Percentiles rank a stretch among this genome's conserved stretches.
These are phyloP conservation scores for Trichophaea hybrida DNA, from an alignment of 2,329 filamentous ascomycete genomes.

Conservation along the genomic window DNA sequence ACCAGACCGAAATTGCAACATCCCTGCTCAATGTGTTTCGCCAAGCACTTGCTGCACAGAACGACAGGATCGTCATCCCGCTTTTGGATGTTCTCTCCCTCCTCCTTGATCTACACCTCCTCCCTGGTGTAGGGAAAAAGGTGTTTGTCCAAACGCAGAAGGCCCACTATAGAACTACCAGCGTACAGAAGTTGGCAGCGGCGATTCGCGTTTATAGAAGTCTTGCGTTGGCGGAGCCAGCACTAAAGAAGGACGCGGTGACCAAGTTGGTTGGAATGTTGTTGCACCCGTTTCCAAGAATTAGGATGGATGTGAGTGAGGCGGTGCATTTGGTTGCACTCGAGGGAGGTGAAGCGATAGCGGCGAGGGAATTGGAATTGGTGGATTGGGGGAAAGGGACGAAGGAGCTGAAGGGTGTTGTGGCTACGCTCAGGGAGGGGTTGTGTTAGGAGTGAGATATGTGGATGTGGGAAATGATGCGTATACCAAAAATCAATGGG, in stretches of 20 bases:
- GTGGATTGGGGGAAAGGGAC: constrained; percentile 42
- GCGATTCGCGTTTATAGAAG: constrained; percentile 67
- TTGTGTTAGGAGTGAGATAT: not conserved
- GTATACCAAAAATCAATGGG: too few species aligned
- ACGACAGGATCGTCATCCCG: constrained; percentile 58
- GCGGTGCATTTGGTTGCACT: constrained; percentile 36
- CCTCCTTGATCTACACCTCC: constrained; percentile 32
- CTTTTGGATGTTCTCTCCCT: constrained; percentile 65
- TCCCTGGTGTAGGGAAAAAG: not conserved
- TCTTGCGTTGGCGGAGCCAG: constrained; percentile 36
- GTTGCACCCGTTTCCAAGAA: constrained; percentile 66
- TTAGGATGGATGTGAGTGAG: constrained; percentile 47
- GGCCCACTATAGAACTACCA: constrained; percentile 68
- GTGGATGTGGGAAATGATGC: too few species aligned
- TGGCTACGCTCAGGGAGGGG: not conserved
- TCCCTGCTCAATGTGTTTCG: constrained; percentile 33
- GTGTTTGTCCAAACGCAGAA: constrained; percentile 60
- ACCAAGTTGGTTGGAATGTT: constrained; percentile 56
- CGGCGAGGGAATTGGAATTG: constrained; percentile 34
- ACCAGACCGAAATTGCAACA: not conserved
- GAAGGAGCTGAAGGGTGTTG: not conserved
- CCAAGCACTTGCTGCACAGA: constrained; percentile 28
- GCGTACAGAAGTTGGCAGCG: constrained; percentile 66
- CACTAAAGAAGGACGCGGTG: not conserved
- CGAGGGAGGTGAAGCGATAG: constrained; percentile 27